Evolutionary conservation across 805 yeast species (phyloP).

Genomic region (Sugiyamaella boreocaroliniensis): DNA sequence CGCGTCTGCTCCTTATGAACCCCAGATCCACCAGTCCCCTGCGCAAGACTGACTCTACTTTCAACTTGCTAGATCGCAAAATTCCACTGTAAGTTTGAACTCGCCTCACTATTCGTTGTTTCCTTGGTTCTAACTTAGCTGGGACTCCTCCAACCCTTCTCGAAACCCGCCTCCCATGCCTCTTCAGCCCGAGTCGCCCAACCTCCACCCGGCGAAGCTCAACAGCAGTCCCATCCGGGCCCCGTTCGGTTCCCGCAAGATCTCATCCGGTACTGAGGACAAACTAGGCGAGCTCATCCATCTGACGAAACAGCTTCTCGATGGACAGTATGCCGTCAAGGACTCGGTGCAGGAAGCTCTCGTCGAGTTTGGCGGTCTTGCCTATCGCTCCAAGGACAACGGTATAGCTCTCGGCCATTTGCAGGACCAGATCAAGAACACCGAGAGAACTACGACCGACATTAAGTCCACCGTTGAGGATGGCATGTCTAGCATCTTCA

Average conservation of each 20-base stretch:
- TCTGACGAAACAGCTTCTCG: conserved; percentile 26
- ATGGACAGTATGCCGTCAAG: conserved; percentile 28
- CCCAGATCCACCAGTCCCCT: conserved; percentile 9
- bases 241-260: conserved; percentile 8
- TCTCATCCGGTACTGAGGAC: not conserved
- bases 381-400: conserved; percentile 32
- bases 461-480: conserved; percentile 14
- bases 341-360: conserved; percentile 29
- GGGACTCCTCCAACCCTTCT: conserved; percentile 38
- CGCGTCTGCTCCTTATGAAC: not conserved
- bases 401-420: conserved; percentile 29
- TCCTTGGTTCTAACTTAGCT: conserved; percentile 20
- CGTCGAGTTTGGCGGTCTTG: conserved; percentile 30
- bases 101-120: conserved; percentile 4
- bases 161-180: conserved; percentile 40
- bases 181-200: conserved; percentile 35
- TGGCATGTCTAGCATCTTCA: conserved; percentile 6
- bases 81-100: conserved; percentile 11
- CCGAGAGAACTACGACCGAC: conserved; percentile 20
- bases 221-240: conserved; percentile 22
- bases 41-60: conserved; percentile 21
- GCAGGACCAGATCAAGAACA: conserved; percentile 17
- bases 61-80: conserved; percentile 17
- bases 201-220: conserved; percentile 13
- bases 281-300: conserved; percentile 23